These are phyloP conservation scores for Fusarium paranaense DNA, from an alignment of 2,329 filamentous ascomycete species.

Conservation along the genomic window DNA sequence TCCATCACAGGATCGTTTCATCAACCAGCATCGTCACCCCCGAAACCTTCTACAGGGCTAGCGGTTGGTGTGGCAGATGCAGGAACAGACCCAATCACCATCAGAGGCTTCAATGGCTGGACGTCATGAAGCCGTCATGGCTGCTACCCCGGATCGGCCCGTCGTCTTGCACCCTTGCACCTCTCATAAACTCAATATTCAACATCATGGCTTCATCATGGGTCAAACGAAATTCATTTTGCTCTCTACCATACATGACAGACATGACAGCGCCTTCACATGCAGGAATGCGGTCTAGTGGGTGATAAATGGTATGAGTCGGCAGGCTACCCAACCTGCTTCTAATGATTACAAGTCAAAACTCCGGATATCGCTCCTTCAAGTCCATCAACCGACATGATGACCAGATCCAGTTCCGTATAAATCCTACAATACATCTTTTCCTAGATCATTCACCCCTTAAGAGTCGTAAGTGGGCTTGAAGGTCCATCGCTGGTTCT, in stretches of 20 bases:
- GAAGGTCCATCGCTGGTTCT: slow-evolving; percentile 70
- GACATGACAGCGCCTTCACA: slow-evolving; percentile 2
- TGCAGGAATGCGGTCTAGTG: neutral
- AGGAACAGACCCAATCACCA: slow-evolving; percentile 24
- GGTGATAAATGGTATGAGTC: slow-evolving; percentile 15
- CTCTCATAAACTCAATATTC: neutral
- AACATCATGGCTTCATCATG: neutral
- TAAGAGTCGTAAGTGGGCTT: slow-evolving; percentile 63
- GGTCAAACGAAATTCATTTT: slow-evolving; percentile 4
- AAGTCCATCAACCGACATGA: slow-evolving; percentile 26
- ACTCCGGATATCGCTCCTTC: slow-evolving; percentile 45
- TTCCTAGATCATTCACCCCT: slow-evolving; percentile 5
- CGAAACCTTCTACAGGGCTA: neutral
- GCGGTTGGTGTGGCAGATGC: slow-evolving; percentile 14
- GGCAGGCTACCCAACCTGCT: slow-evolving; percentile 19
- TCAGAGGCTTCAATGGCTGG: neutral
- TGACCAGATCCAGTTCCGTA: slow-evolving; percentile 31
- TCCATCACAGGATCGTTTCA: neutral
- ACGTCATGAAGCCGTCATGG: slow-evolving; percentile 11
- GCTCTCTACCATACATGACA: slow-evolving; percentile 2
- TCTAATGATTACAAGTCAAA: slow-evolving; percentile 42
- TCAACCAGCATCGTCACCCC: neutral
- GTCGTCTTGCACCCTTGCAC: neutral
- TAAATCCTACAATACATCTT: slow-evolving; percentile 25
- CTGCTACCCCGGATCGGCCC: slow-evolving; percentile 11